A percentile compares a stretch with the other conserved stretches of the same genome.
Evolutionary conservation across 768 basidiomycete genomes (phyloP).

Genomic region (Leccinum uliginosum): DNA sequence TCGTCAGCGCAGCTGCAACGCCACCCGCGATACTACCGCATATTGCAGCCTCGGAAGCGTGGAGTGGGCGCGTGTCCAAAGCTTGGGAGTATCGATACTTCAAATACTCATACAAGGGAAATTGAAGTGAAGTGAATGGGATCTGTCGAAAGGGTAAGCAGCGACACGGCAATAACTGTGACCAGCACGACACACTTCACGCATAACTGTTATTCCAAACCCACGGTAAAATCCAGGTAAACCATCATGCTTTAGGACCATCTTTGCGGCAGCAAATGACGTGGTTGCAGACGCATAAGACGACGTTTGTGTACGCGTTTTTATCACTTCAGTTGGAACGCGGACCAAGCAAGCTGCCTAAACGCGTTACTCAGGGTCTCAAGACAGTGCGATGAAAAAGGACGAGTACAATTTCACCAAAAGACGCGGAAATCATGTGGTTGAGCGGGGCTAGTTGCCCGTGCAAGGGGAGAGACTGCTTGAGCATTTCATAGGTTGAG

Average conservation of each 20-base stretch:
- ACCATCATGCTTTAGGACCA: conserved; percentile 60
- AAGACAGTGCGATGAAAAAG: conserved; percentile 6
- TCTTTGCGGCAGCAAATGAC: conserved; percentile 55
- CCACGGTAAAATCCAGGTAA: conserved; percentile 83
- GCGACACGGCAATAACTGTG: background rate
- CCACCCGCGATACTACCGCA: conserved; percentile 93
- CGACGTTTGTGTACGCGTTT: conserved; percentile 87
- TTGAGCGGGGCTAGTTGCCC: conserved; percentile 61
- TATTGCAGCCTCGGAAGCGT: conserved; percentile 72
- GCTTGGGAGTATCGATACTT: conserved; percentile 61
- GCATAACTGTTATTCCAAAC: conserved; percentile 72
- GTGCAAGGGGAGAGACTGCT: conserved; percentile 62
- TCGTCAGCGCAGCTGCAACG: conserved; percentile 83
- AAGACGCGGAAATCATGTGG: conserved; percentile 56
- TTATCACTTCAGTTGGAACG: conserved; percentile 95
- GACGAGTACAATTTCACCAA: conserved; percentile 50
- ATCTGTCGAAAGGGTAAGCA: conserved; percentile 50
- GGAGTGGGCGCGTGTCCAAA: conserved; percentile 52
- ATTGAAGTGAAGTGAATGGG: conserved; percentile 94
- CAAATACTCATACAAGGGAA: conserved; percentile 89
- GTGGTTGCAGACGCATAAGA: conserved; percentile 62
- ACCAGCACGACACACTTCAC: conserved; percentile 42
- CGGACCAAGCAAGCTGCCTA: conserved; percentile 88
- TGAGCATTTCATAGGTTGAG: conserved; percentile 87
- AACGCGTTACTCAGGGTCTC: conserved; percentile 7